These are phyloP conservation scores for Cyamopsis tetragonoloba DNA, from an alignment of 306 rosid species.

Conservation along the genomic window DNA sequence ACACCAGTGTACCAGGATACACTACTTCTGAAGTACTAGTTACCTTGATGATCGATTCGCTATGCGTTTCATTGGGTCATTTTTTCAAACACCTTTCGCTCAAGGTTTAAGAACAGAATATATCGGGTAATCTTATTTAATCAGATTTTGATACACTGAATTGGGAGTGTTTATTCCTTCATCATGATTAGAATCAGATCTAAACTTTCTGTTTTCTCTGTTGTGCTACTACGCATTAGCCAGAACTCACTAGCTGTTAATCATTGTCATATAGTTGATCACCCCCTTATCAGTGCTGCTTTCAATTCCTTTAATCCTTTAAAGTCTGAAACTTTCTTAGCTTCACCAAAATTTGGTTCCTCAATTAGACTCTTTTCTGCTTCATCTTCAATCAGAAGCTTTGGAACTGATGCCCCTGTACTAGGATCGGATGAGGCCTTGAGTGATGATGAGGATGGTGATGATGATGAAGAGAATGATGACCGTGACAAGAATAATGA, in stretches of 20 bases:
- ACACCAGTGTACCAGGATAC: not conserved
- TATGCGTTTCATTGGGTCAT: slow-evolving; percentile 21
- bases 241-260: slow-evolving; percentile 1
- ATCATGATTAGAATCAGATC: slow-evolving; percentile 44
- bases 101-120: not conserved
- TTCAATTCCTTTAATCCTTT: slow-evolving; percentile 23
- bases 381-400: slow-evolving; percentile 22
- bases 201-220: slow-evolving; percentile 28
- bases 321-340: not conserved
- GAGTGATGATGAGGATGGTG: slow-evolving; percentile 3
- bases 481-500: slow-evolving; percentile 3
- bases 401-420: slow-evolving; percentile 11
- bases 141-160: not conserved
- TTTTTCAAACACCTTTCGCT: slow-evolving; percentile 31
- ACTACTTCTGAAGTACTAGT: not conserved
- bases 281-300: slow-evolving; percentile 25
- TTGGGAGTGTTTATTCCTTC: not conserved
- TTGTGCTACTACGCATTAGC: slow-evolving; percentile 15
- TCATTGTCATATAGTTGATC: not conserved
- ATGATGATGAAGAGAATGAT: not conserved
- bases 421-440: slow-evolving; percentile 10
- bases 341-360: slow-evolving; percentile 11
- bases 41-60: not conserved
- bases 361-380: slow-evolving; percentile 24
- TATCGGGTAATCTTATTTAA: not conserved